These are phyloP conservation scores for Phlegmacium glaucopus DNA, from an alignment of 768 basidiomycete genomes.

Conservation along the genomic window DNA sequence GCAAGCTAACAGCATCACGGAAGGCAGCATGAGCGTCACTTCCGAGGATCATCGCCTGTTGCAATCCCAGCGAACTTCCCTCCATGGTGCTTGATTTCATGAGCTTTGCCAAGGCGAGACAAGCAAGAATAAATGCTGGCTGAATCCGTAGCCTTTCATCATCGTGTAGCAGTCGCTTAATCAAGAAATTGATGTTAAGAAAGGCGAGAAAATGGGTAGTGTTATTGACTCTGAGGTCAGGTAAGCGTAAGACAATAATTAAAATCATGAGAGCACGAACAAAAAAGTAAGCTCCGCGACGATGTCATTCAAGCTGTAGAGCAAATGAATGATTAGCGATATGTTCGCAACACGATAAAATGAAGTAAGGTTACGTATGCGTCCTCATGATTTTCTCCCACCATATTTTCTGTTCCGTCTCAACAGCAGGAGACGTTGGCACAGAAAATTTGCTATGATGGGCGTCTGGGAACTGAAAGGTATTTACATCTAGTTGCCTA, in stretches of 20 bases:
- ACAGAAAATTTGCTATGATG: slow-evolving; percentile 28
- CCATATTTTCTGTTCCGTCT: slow-evolving; percentile 36
- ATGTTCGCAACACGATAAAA: neutral
- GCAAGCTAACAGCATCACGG: slow-evolving; percentile 44
- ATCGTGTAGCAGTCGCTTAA: slow-evolving; percentile 47
- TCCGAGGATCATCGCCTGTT: slow-evolving; percentile 54
- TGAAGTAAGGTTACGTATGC: slow-evolving; percentile 31
- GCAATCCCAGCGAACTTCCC: slow-evolving; percentile 48
- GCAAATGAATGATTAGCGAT: neutral
- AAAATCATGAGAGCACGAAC: slow-evolving; percentile 14
- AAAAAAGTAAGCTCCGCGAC: slow-evolving; percentile 25
- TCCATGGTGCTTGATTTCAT: slow-evolving; percentile 73
- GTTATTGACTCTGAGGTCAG: slow-evolving; percentile 50
- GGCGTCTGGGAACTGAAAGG: slow-evolving; percentile 29
- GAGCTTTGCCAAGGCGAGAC: slow-evolving; percentile 66
- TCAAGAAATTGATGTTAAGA: slow-evolving; percentile 54
- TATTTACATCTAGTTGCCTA: slow-evolving; percentile 35
- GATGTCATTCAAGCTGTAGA: slow-evolving; percentile 16
- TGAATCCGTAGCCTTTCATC: slow-evolving; percentile 57
- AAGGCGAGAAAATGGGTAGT: slow-evolving; percentile 69
- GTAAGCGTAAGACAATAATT: neutral
- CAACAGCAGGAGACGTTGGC: slow-evolving; percentile 29
- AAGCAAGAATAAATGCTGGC: slow-evolving; percentile 66
- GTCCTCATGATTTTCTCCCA: slow-evolving; percentile 39
- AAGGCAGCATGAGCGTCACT: slow-evolving; percentile 54